A percentile compares a stretch with the other conserved stretches of the same genome.
Evolutionary conservation across 805 yeast genomes (phyloP).

Genomic region (Blastobotrys peoriensis): DNA sequence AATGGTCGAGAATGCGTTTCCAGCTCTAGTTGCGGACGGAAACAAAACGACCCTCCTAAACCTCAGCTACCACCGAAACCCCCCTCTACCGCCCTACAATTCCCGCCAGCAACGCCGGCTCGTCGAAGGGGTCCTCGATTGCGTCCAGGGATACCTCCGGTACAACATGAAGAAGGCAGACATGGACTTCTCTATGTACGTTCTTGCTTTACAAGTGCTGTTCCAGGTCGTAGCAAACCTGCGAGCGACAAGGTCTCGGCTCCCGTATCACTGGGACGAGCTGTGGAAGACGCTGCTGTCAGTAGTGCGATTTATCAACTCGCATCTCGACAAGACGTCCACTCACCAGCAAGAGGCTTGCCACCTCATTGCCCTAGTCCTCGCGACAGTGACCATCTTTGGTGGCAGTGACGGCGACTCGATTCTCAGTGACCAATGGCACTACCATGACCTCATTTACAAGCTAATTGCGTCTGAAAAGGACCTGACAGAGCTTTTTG

Average conservation of each 20-base stretch:
- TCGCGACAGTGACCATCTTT: constrained; percentile 25
- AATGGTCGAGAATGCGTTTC: constrained; percentile 23
- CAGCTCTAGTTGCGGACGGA: constrained; percentile 6
- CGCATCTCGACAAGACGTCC: constrained; percentile 14
- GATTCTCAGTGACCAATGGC: constrained; percentile 26
- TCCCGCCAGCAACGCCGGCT: constrained; percentile 16
- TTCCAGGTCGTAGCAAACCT: constrained; percentile 22
- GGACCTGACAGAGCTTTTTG: constrained; percentile 20
- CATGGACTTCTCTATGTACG: constrained; percentile 27
- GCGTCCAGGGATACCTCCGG: constrained; percentile 28
- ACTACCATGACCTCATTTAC: constrained; percentile 30
- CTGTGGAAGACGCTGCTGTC: constrained; percentile 32
- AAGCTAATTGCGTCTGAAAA: constrained; percentile 25
- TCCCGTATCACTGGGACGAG: constrained; percentile 34
- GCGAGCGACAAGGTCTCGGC: constrained; percentile 11
- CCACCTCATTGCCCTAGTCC: constrained; percentile 16
- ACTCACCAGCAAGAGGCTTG: constrained; percentile 12
- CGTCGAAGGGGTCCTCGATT: constrained; percentile 32
- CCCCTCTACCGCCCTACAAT: constrained; percentile 21
- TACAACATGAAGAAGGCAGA: constrained; percentile 25
- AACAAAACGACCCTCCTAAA: constrained; percentile 11
- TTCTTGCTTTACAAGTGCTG: constrained; percentile 19
- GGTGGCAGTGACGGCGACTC: constrained; percentile 28
- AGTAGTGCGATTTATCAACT: constrained; percentile 23
- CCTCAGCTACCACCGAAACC: constrained; percentile 21